Evolutionary conservation across 2,329 filamentous ascomycete genomes (phyloP).

Genomic region (Colletotrichum lentis): DNA sequence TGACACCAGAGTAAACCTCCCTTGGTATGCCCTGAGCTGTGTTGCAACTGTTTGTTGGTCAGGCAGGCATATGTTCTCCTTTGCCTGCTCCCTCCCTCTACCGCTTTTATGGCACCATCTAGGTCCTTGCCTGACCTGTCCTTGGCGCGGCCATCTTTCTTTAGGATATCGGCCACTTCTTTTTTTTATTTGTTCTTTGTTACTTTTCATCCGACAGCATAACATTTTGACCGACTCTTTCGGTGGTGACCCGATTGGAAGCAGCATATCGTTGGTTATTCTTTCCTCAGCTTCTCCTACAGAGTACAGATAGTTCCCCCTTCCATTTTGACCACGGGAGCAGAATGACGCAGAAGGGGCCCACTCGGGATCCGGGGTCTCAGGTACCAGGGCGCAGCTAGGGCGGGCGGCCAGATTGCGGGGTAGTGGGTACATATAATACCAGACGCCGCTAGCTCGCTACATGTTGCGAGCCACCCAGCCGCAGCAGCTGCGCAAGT

Average conservation of each 20-base stretch:
- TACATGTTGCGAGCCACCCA: conserved; percentile 25
- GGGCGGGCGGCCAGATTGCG: conserved; percentile 37
- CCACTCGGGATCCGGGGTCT: conserved; percentile 39
- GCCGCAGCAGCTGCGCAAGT: conserved; percentile 20
- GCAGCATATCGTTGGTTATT: not conserved
- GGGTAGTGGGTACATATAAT: conserved; percentile 38
- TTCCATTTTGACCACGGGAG: conserved; percentile 22
- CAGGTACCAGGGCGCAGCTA: conserved; percentile 36
- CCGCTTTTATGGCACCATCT: not conserved
- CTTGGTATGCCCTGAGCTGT: conserved; percentile 17
- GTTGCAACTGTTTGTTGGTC: not conserved
- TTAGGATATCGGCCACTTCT: no score
- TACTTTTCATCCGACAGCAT: no score
- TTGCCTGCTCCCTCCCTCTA: not conserved
- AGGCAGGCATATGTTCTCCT: not conserved
- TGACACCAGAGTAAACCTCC: conserved; percentile 35
- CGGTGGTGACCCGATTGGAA: not conserved
- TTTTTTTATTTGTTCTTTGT: no score
- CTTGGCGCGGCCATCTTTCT: not conserved
- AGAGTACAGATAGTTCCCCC: not conserved
- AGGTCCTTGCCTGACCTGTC: not conserved
- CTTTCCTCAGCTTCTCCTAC: not conserved
- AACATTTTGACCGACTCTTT: not conserved
- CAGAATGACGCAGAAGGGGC: conserved; percentile 37
- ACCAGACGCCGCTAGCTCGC: conserved; percentile 31